These are phyloP conservation scores for Pyrenopolyporus hunteri DNA, from an alignment of 495 filamentous ascomycete genomes.

Conservation along the genomic window DNA sequence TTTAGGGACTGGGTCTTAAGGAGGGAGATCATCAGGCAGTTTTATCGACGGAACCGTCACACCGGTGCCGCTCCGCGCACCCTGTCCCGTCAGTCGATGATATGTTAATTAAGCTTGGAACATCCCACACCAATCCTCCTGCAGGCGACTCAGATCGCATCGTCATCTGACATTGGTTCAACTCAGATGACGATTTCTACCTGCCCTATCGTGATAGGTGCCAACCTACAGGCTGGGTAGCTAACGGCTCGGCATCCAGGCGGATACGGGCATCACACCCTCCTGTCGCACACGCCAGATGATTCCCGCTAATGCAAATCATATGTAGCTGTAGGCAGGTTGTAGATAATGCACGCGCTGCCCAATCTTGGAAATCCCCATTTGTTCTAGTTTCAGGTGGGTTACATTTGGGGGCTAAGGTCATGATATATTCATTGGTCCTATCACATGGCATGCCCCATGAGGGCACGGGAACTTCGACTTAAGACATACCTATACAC, in stretches of 20 bases:
- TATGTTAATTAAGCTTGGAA: conserved; percentile 32
- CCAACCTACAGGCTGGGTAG: conserved; percentile 29
- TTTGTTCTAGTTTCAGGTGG: conserved; percentile 26
- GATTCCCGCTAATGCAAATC: conserved; percentile 33
- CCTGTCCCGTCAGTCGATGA: conserved; percentile 22
- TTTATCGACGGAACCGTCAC: conserved; percentile 36
- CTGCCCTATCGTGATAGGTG: conserved; percentile 35
- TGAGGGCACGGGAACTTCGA: background rate
- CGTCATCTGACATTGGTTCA: conserved; percentile 38
- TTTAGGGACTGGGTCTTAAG: conserved; percentile 13
- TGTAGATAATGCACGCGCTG: background rate
- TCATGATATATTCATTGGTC: conserved; percentile 25
- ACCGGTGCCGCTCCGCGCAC: conserved; percentile 25
- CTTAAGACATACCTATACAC: conserved; percentile 24
- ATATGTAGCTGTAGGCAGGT: conserved; percentile 11
- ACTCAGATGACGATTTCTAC: conserved; percentile 21
- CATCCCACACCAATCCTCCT: conserved; percentile 27
- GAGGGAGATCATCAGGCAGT: conserved; percentile 29
- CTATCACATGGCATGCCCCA: conserved; percentile 31
- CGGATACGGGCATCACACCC: conserved; percentile 30
- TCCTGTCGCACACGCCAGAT: conserved; percentile 30
- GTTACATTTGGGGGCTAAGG: conserved; percentile 25
- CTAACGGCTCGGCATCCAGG: conserved; percentile 34
- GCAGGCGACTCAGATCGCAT: conserved; percentile 30
- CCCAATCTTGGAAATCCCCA: conserved; percentile 23